phyloP scores from a whole-genome alignment of 2,329 filamentous ascomycete species.

The Diaporthe humulicola region DNA sequence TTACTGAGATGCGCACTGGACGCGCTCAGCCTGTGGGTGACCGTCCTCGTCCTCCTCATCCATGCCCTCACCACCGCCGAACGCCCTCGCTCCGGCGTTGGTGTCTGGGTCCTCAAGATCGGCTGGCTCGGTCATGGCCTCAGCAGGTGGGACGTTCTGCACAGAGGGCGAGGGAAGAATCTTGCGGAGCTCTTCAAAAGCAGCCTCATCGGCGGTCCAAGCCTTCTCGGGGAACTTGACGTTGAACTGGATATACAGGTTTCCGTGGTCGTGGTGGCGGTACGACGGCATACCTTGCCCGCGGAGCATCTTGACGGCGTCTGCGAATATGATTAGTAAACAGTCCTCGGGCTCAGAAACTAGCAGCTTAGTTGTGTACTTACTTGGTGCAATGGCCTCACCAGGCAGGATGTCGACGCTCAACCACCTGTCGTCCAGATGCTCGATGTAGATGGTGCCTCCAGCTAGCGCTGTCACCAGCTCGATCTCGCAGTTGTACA shows the following conservation, averaged over 20 bases:
- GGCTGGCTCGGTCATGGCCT: constrained; percentile 93
- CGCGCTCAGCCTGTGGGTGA: constrained; percentile 80
- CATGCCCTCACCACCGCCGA: constrained; percentile 71
- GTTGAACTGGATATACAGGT: constrained; percentile 97
- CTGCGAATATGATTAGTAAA: constrained; percentile 60
- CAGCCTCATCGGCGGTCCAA: constrained; percentile 74
- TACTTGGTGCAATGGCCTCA: constrained; percentile 94
- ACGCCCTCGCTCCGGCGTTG: constrained; percentile 75
- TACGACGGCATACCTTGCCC: constrained; percentile 98
- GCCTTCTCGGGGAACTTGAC: constrained; percentile 94
- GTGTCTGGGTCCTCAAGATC: constrained; percentile 88
- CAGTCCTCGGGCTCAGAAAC: background rate
- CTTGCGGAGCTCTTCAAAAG: constrained; percentile 84
- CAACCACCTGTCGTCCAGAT: constrained; percentile 97
- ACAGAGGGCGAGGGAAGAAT: constrained; percentile 81
- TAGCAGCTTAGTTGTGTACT: constrained; percentile 50
- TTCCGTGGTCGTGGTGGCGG: constrained; percentile 94
- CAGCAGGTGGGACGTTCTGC: constrained; percentile 77
- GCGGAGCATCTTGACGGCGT: constrained; percentile 91
- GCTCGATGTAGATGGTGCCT: constrained; percentile 91
- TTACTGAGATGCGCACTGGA: constrained; percentile 92
- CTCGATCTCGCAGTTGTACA: constrained; percentile 96
- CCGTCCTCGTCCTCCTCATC: constrained; percentile 86
- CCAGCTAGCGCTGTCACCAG: constrained; percentile 94
- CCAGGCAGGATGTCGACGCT: constrained; percentile 93